Percentiles rank a stretch among this genome's conserved stretches.
These are phyloP conservation scores for Ilex paraguariensis DNA, from an alignment of 305 asterid species.

Conservation along the genomic window DNA sequence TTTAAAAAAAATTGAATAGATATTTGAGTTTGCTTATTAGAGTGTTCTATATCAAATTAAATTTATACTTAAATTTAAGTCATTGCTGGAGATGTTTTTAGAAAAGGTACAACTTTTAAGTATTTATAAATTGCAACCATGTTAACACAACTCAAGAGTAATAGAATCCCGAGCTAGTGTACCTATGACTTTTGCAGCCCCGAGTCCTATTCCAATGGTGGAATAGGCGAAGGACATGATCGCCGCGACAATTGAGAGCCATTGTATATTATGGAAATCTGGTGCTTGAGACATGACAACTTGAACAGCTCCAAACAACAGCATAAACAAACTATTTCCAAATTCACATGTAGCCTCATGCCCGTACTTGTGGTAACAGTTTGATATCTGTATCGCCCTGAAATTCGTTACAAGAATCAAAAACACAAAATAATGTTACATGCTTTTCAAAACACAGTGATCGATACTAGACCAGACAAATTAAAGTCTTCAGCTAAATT, in stretches of 20 bases:
- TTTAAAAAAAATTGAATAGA: too few species aligned
- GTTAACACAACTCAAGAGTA: not conserved
- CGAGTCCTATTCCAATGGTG: conserved; percentile 60
- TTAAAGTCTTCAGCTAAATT: too few species aligned
- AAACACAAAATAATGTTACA: not conserved
- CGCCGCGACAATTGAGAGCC: conserved; percentile 76
- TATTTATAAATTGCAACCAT: not conserved
- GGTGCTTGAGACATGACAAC: conserved; percentile 68
- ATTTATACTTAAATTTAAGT: too few species aligned
- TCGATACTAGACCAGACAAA: too few species aligned
- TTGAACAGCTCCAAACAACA: conserved; percentile 54
- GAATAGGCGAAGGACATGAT: conserved; percentile 71
- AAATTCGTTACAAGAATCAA: conserved; percentile 1
- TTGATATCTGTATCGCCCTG: conserved; percentile 68
- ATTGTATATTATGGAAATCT: conserved; percentile 68
- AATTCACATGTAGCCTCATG: conserved; percentile 35
- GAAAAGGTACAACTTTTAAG: not conserved
- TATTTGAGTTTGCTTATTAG: too few species aligned
- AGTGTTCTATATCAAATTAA: too few species aligned
- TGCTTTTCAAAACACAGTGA: not conserved
- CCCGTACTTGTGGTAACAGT: conserved; percentile 51
- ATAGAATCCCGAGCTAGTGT: not conserved
- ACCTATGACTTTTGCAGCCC: conserved; percentile 58
- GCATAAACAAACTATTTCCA: conserved; percentile 30
- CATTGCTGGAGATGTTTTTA: too few species aligned